These are phyloP conservation scores for Nothophytophthora sp. DNA, from an alignment of 352 stramenopile species.

Conservation along the genomic window DNA sequence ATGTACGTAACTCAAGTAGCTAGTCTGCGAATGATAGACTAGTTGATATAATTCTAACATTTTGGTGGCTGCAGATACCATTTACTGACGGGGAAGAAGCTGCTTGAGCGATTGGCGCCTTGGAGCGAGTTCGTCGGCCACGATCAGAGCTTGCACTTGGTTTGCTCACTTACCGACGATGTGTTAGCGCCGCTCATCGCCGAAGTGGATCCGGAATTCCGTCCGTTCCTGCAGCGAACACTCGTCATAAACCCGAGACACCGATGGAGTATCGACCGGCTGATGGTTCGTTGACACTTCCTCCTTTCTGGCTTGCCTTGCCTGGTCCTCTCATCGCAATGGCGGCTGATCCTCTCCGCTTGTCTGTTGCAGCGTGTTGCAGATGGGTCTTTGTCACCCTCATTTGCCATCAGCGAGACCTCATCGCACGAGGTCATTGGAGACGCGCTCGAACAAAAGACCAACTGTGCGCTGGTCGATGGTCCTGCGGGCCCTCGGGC, in stretches of 20 bases:
- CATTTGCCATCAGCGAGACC: conserved; percentile 8
- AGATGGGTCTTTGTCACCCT: neutral
- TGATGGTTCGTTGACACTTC: conserved; percentile 43
- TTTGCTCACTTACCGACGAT: conserved; percentile 55
- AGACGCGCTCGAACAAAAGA: conserved; percentile 23
- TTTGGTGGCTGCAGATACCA: conserved; percentile 36
- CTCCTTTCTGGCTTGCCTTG: too few relatives aligned
- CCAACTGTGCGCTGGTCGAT: conserved; percentile 31
- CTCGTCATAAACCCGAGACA: conserved; percentile 43
- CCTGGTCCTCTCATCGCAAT: too few relatives aligned
- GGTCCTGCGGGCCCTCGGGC: conserved; percentile 29
- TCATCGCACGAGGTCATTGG: conserved; percentile 20
- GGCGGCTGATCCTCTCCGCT: too few relatives aligned
- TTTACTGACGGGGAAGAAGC: conserved; percentile 41
- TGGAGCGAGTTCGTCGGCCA: conserved; percentile 37
- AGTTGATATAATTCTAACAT: too few relatives aligned
- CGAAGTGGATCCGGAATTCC: conserved; percentile 30
- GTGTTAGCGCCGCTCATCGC: conserved; percentile 42
- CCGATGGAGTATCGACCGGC: conserved; percentile 49
- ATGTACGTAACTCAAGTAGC: too few relatives aligned
- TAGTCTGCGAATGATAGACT: too few relatives aligned
- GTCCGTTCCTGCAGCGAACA: conserved; percentile 41
- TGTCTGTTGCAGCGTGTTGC: conserved; percentile 9
- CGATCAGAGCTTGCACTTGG: conserved; percentile 49
- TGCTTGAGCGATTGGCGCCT: conserved; percentile 47